These are phyloP conservation scores for Zancudomyces culisetae DNA, from an alignment of 371 early-diverging fungal species.

Conservation along the genomic window DNA sequence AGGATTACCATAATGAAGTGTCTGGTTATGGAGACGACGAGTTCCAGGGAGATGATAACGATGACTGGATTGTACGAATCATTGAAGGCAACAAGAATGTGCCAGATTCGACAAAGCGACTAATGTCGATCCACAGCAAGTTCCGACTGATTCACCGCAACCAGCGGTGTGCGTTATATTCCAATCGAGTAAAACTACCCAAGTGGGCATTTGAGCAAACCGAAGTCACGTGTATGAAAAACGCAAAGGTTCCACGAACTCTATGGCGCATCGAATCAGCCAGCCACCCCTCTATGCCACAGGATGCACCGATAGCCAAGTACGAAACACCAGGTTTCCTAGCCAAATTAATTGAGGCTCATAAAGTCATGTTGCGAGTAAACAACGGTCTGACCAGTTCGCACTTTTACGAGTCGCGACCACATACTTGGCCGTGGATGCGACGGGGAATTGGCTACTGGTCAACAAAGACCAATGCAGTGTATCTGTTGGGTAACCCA, in stretches of 20 bases:
- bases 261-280: conserved; percentile 33
- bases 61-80: conserved; percentile 58
- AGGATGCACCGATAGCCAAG: conserved; percentile 17
- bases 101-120: conserved; percentile 24
- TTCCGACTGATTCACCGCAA: conserved; percentile 56
- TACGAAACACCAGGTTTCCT: conserved; percentile 35
- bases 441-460: conserved; percentile 79
- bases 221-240: conserved; percentile 71
- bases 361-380: conserved; percentile 58
- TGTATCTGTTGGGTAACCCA: conserved; percentile 96
- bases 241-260: conserved; percentile 37
- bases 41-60: conserved; percentile 37
- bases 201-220: conserved; percentile 90
- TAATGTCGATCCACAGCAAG: conserved; percentile 40
- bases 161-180: conserved; percentile 56
- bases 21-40: conserved; percentile 38
- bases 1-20: conserved; percentile 78
- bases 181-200: conserved; percentile 64
- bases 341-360: conserved; percentile 60
- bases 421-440: conserved; percentile 65
- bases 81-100: conserved; percentile 32
- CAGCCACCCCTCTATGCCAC: conserved; percentile 12
- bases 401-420: conserved; percentile 77
- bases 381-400: conserved; percentile 61
- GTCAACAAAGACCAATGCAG: conserved; percentile 40